phyloP scores from a whole-genome alignment of 495 filamentous ascomycete genomes.

The Penicillium maclennaniae region DNA sequence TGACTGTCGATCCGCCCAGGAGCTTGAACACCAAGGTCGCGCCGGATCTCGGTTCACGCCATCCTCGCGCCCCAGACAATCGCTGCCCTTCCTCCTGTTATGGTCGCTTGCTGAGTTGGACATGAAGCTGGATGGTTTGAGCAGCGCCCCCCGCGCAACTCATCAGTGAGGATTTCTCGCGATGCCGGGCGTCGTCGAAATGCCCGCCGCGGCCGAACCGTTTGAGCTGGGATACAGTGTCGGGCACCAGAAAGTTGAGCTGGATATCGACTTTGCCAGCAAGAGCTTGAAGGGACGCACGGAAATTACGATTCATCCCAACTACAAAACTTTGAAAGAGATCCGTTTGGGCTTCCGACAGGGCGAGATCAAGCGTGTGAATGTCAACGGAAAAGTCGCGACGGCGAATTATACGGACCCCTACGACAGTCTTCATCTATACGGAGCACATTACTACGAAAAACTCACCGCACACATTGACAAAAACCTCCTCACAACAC shows the following conservation, averaged over 20 bases:
- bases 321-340: slow-evolving; percentile 58
- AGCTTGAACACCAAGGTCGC: slow-evolving; percentile 1
- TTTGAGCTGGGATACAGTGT: slow-evolving; percentile 54
- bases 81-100: neutral
- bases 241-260: slow-evolving; percentile 76
- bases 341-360: slow-evolving; percentile 84
- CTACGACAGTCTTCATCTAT: slow-evolving; percentile 63
- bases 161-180: slow-evolving; percentile 37
- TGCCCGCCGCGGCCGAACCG: slow-evolving; percentile 28
- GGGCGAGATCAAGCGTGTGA: slow-evolving; percentile 65
- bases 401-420: slow-evolving; percentile 66
- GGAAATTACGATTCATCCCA: slow-evolving; percentile 73
- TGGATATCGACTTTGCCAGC: slow-evolving; percentile 79
- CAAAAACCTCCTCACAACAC: slow-evolving; percentile 51
- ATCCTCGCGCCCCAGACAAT: neutral
- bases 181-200: slow-evolving; percentile 48
- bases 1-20: neutral
- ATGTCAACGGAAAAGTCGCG: slow-evolving; percentile 62
- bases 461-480: slow-evolving; percentile 65
- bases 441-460: slow-evolving; percentile 75
- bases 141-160: slow-evolving; percentile 41
- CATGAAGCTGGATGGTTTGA: slow-evolving; percentile 41
- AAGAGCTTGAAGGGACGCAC: slow-evolving; percentile 74
- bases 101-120: slow-evolving; percentile 21
- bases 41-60: neutral